Evolutionary conservation across 2,329 filamentous ascomycete genomes (phyloP), one percentile per base, ranked within the genome.

Genomic region (Orbilia ellipsospora): DNA sequence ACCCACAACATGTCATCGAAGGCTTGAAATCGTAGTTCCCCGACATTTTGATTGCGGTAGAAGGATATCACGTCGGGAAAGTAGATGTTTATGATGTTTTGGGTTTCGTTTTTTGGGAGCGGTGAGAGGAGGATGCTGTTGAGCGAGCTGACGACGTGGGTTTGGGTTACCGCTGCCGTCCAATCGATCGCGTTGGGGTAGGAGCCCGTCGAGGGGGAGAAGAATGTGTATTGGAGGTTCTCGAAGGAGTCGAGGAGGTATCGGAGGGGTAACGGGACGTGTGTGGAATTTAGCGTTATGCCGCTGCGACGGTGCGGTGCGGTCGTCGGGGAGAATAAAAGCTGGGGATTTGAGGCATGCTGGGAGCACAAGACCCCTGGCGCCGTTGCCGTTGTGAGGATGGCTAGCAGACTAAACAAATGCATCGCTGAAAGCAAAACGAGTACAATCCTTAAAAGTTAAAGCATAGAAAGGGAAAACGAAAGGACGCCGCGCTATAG

Each of bases 1-100:
- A 97, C 93, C 94, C 94, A 98, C 1, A 97, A 87, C 84, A 97
- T 96, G 81, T 98, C 94, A 80, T 97, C 94, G 81, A 90, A 96
- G 0, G 94, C 94, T 84, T 95, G 85, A 68, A 89, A 88, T 52
- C 92, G 87, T 59, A 97, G 86, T 28, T 87, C 85, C 77, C 93
- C 89, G 3, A 89, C 87, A 81, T 97, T 89, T 81, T 98, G 92
- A 18, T 92, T 93, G 81, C 94, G 96, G 81, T 96, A 97, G 78
- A 90, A 96, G 7, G 89, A 87, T 4, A 90, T 84, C 0, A 90
- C 84, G 72, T 97, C 92, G 0, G 89, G 87, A 81, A 96, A 97
- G 81, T 94, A 94, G 31, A 87, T 88, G 78, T 93, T 90, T 78
- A 97, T 87, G n/a, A 93, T 85, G 78, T 96, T 95, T 79, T 23